A percentile compares a stretch with the other conserved stretches of the same genome.
These are phyloP conservation scores for Diaporthe citrichinensis DNA, from an alignment of 2,329 filamentous ascomycete genomes.

Conservation along the genomic window DNA sequence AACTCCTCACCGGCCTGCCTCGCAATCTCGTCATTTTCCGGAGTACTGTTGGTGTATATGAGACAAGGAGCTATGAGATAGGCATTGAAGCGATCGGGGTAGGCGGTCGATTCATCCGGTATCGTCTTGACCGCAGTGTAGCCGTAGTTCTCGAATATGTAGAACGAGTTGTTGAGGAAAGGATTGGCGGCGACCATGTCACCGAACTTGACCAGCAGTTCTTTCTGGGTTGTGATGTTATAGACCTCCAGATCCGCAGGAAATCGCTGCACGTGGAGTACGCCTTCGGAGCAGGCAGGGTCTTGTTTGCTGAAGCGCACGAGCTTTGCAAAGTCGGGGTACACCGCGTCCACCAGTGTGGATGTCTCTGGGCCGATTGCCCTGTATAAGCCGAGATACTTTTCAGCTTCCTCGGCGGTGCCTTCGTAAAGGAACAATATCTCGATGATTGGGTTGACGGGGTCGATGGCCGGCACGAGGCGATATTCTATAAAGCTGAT, in stretches of 20 bases:
- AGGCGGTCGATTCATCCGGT: neutral
- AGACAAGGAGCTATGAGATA: conserved; percentile 55
- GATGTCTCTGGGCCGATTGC: neutral
- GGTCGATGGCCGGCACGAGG: neutral
- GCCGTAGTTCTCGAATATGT: conserved; percentile 48
- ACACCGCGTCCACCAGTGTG: conserved; percentile 2
- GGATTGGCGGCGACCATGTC: conserved; percentile 7
- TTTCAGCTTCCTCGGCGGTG: conserved; percentile 37
- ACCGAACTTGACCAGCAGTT: neutral
- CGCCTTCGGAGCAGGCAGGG: conserved; percentile 47
- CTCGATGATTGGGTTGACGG: conserved; percentile 5
- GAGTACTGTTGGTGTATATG: conserved; percentile 52
- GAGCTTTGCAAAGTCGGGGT: conserved; percentile 42
- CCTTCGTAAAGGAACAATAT: neutral
- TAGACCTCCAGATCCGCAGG: conserved; percentile 42
- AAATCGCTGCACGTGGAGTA: conserved; percentile 12
- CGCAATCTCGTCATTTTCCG: conserved; percentile 41
- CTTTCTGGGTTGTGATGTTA: conserved; percentile 52
- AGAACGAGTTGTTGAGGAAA: conserved; percentile 48
- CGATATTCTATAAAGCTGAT: conserved; percentile 44
- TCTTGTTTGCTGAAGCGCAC: conserved; percentile 47
- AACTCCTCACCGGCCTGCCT: conserved; percentile 9
- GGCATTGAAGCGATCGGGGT: conserved; percentile 37
- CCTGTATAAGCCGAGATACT: conserved; percentile 2
- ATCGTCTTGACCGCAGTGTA: neutral